Conservation (phyloP, 2,329 filamentous ascomycete species). For the Lachnellula subtilissima region DNA sequence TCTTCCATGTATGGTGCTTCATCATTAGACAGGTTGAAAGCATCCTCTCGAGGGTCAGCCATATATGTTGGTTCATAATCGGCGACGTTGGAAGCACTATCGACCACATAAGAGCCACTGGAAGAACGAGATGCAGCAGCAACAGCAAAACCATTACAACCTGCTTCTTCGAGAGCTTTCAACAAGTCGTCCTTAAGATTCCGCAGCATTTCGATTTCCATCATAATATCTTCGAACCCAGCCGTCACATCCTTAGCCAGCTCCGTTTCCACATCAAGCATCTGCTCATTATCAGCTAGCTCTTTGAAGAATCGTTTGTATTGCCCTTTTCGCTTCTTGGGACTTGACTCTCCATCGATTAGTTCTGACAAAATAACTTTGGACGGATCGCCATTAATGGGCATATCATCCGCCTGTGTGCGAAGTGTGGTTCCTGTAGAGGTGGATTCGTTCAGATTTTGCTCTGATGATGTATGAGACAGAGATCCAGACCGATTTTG, state of each 20-base stretch:
- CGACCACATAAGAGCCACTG: not conserved
- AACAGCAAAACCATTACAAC: not conserved
- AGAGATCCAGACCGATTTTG: not conserved
- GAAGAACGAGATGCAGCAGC: not conserved
- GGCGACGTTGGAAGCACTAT: not conserved
- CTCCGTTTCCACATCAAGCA: not conserved
- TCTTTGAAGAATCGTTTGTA: conserved; percentile 9
- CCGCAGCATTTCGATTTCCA: conserved; percentile 4
- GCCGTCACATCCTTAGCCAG: not conserved
- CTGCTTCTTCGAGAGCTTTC: not conserved
- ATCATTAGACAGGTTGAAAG: not conserved
- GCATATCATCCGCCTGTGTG: not conserved
- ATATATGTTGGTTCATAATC: not conserved
- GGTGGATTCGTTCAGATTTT: not conserved
- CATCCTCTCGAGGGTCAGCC: no score
- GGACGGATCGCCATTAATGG: not conserved
- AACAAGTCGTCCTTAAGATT: not conserved
- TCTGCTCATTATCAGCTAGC: not conserved
- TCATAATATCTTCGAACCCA: not conserved
- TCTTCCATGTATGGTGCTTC: no score
- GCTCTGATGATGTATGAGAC: no score
- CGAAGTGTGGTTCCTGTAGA: not conserved
- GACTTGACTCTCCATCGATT: not conserved
- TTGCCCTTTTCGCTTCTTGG: not conserved
- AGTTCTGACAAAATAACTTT: not conserved